These are phyloP conservation scores for Agrostemma githago DNA, from an alignment of 148 eudicot species.

Conservation along the genomic window DNA sequence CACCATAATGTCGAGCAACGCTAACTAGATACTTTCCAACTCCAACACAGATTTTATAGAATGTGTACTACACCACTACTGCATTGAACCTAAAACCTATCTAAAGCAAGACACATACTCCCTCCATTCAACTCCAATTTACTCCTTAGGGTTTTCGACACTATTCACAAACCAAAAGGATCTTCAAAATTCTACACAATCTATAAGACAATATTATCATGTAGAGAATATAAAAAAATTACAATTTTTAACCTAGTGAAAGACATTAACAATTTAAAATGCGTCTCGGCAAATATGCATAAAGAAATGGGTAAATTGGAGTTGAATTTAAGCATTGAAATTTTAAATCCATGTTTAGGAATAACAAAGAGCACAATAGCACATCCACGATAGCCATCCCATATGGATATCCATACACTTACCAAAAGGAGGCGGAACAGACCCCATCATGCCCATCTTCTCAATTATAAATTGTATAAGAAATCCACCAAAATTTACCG, in stretches of 20 bases:
- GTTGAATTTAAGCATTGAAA: not conserved
- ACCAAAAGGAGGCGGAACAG: constrained; percentile 93
- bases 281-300: too few species aligned
- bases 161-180: too few species aligned
- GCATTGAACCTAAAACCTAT: not conserved
- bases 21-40: not conserved
- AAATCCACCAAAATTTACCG: constrained; percentile 77
- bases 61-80: not conserved
- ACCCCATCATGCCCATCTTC: constrained; percentile 98
- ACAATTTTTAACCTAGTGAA: too few species aligned
- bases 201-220: too few species aligned
- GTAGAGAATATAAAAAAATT: too few species aligned
- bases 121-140: too few species aligned
- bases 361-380: not conserved
- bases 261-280: too few species aligned
- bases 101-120: not conserved
- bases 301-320: too few species aligned
- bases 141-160: too few species aligned
- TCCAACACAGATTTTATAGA: too few species aligned
- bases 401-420: constrained; percentile 28
- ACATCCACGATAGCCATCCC: not conserved
- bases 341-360: not conserved
- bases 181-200: too few species aligned
- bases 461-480: constrained; percentile 66
- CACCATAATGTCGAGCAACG: not conserved